Evolutionary conservation across 805 yeast species (phyloP), one percentile per base, ranked within the genome.

Genomic region (Scheffersomyces ergatensis): DNA sequence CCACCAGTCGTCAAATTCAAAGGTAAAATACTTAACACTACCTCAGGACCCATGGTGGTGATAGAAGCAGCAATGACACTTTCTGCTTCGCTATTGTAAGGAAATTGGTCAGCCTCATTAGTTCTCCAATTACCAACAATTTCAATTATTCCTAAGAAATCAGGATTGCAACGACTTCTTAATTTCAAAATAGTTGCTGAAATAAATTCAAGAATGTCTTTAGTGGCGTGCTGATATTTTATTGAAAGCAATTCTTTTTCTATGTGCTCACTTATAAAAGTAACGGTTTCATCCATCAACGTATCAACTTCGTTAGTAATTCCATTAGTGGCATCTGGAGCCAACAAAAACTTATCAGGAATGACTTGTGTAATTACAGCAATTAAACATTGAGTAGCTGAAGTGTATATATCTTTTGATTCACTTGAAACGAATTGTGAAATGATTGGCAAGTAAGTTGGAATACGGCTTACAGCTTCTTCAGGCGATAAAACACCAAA

Each of bases 71-170:
- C 82, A 46, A 93, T 77, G 3, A 87, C 90, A 20, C 72, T 72
- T 59, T 93, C 99, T 19, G 92, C 83, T 52, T 84, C 92, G 40
- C 74, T 76, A 49, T 85, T 81, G 44, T 76, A 70, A 21, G 83
- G 83, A 53, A 85, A 83, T 23, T 81, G 78, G 41, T 73, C 80
- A 24, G 76, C 70, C 58, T 88, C 96, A 51, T 79, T 80, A 2
- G 93, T 77, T 66, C 98, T 77, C 85, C 97, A 82, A 34, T 78
- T 81, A 48, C 97, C 98, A 34, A 92, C 82, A 19, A 81, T 74
- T 44, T 80, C 80, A 45, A 92, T 62, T 29, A 84, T 78, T 25
- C 73, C 72, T 33, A 85, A 58, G 51, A 88, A 78, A 46, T 83
- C 85, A 13, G 96, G 90, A 52, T 83, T 78, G 16, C 85, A 60